Conservation (phyloP, 169 alveolate genomes). For the Cryptosporidium canis region DNA sequence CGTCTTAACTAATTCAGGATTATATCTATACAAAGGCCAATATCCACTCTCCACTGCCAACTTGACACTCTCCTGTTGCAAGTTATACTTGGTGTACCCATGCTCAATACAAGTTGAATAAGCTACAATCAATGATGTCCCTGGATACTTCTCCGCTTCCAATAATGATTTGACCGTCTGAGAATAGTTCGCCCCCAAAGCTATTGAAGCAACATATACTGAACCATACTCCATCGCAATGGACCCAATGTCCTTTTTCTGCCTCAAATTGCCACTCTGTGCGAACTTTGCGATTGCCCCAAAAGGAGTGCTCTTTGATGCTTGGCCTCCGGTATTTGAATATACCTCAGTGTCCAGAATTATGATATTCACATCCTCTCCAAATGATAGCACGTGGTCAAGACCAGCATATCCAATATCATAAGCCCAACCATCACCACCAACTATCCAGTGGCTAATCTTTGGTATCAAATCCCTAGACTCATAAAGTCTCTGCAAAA, state of each 20-base stretch:
- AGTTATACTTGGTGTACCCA: slow-evolving; percentile 69
- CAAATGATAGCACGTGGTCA: slow-evolving; percentile 76
- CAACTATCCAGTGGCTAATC: slow-evolving; percentile 76
- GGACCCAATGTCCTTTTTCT: slow-evolving; percentile 79
- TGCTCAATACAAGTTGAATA: slow-evolving; percentile 81
- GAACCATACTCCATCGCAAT: slow-evolving; percentile 80
- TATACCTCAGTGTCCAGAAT: slow-evolving; percentile 80
- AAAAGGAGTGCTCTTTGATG: slow-evolving; percentile 78
- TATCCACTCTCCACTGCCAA: slow-evolving; percentile 78
- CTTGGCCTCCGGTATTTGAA: slow-evolving; percentile 81
- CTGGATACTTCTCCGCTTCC: slow-evolving; percentile 79
- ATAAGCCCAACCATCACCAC: slow-evolving; percentile 83
- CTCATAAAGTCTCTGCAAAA: neutral
- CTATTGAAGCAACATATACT: slow-evolving; percentile 79
- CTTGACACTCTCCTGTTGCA: slow-evolving; percentile 73
- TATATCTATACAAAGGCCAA: slow-evolving; percentile 77
- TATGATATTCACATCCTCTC: slow-evolving; percentile 75
- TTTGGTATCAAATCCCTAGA: slow-evolving; percentile 72
- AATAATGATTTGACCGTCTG: slow-evolving; percentile 75
- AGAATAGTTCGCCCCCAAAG: slow-evolving; percentile 77
- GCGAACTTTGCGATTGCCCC: slow-evolving; percentile 81
- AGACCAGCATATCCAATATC: slow-evolving; percentile 81
- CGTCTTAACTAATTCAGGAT: slow-evolving; percentile 51
- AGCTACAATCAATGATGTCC: slow-evolving; percentile 78
- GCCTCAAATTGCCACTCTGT: slow-evolving; percentile 76